phyloP scores from a whole-genome alignment of 2,329 filamentous ascomycete species.

The Boeremia exigua region DNA sequence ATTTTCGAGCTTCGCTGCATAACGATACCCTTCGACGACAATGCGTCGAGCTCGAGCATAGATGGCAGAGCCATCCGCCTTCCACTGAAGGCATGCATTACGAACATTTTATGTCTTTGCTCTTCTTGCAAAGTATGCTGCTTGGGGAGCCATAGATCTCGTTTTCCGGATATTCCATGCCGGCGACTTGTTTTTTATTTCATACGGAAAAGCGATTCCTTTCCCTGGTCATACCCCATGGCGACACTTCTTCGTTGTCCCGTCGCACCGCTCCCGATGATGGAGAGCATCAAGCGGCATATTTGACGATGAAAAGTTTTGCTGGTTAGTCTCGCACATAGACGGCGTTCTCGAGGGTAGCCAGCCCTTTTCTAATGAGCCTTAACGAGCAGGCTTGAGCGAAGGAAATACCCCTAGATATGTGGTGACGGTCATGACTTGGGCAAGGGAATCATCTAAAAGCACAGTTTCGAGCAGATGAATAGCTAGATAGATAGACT shows the following conservation, averaged over 20 bases:
- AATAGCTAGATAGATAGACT: constrained; percentile 47
- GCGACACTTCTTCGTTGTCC: constrained; percentile 40
- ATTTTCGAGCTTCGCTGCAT: constrained; percentile 49
- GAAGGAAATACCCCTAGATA: constrained; percentile 46
- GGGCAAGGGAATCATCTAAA: constrained; percentile 48
- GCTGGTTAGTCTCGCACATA: constrained; percentile 45
- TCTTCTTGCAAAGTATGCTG: constrained; percentile 48
- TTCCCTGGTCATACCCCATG: constrained; percentile 43
- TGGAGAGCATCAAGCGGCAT: constrained; percentile 33
- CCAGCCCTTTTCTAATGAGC: constrained; percentile 35
- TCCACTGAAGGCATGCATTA: constrained; percentile 43
- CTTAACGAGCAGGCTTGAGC: constrained; percentile 32
- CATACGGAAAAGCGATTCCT: constrained; percentile 49
- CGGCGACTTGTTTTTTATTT: constrained; percentile 43
- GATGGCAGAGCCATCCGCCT: constrained; percentile 44
- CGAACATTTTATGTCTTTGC: constrained; percentile 49
- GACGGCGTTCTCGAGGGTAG: constrained; percentile 48
- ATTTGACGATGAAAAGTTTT: constrained; percentile 43
- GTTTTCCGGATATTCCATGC: constrained; percentile 48
- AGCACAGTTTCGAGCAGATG: constrained; percentile 44
- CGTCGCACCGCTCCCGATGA: constrained; percentile 33
- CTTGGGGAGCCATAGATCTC: constrained; percentile 51
- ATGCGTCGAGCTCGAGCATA: constrained; percentile 46
- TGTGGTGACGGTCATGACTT: constrained; percentile 41
- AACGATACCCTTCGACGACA: constrained; percentile 46